phyloP scores from a whole-genome alignment of 352 stramenopile species.

The Phytophthora pisi region DNA sequence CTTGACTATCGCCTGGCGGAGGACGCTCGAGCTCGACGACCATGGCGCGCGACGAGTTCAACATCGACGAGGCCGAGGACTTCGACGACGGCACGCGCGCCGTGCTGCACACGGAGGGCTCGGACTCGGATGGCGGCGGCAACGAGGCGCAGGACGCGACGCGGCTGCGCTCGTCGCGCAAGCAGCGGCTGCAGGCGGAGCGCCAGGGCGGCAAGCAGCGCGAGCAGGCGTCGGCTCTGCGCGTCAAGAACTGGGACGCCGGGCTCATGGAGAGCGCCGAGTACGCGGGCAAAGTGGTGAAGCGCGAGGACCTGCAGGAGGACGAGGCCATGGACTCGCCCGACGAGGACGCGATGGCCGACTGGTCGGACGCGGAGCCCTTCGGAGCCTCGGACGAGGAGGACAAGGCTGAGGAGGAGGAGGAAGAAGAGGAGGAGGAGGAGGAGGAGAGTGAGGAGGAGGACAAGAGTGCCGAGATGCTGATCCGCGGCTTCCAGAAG shows the following conservation, averaged over 20 bases:
- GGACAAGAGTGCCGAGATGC: slow-evolving; percentile 68
- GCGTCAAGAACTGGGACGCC: slow-evolving; percentile 80
- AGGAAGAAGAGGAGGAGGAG: slow-evolving; percentile 39
- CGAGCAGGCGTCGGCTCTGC: slow-evolving; percentile 68
- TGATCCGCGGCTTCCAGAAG: slow-evolving; percentile 82
- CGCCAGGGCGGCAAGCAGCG: slow-evolving; percentile 31
- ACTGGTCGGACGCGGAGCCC: slow-evolving; percentile 85
- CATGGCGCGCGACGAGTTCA: slow-evolving; percentile 69
- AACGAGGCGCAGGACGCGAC: slow-evolving; percentile 30
- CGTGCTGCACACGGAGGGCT: slow-evolving; percentile 38
- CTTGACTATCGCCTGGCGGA: slow-evolving; percentile 26
- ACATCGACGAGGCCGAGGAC: slow-evolving; percentile 82
- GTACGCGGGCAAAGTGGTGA: slow-evolving; percentile 84
- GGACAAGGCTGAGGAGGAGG: slow-evolving; percentile 43
- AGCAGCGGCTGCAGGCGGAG: slow-evolving; percentile 56
- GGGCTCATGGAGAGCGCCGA: slow-evolving; percentile 52
- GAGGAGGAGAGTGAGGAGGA: slow-evolving; percentile 46
- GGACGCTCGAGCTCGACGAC: slow-evolving; percentile 20
- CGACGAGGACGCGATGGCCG: slow-evolving; percentile 74
- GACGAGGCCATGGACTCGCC: slow-evolving; percentile 51
- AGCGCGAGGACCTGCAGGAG: slow-evolving; percentile 56
- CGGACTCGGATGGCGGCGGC: slow-evolving; percentile 14
- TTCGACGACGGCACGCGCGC: slow-evolving; percentile 82
- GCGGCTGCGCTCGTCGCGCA: slow-evolving; percentile 52
- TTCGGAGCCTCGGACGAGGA: slow-evolving; percentile 76